A percentile compares a stretch with the other conserved stretches of the same genome.
Conservation (phyloP, 345 rosid species). For the Excoecaria agallocha region DNA sequence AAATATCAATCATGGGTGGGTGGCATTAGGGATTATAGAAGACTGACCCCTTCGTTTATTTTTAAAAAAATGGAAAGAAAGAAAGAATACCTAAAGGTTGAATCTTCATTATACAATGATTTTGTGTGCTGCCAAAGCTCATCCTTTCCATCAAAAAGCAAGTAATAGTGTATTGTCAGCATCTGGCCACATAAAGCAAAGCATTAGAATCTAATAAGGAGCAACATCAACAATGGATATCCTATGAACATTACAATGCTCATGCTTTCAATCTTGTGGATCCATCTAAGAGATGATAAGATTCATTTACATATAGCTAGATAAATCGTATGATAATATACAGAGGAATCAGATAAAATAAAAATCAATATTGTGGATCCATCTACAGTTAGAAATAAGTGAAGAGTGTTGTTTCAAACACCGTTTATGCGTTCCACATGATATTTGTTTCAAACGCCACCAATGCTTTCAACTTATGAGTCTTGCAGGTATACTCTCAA, state of each 20-base stretch:
- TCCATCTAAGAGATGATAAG: too few relatives aligned
- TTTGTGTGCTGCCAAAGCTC: slow-evolving; percentile 70
- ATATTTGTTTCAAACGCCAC: too few relatives aligned
- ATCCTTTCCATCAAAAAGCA: slow-evolving; percentile 85
- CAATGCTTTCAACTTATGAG: too few relatives aligned
- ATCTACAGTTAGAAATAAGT: neutral
- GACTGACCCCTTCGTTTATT: neutral
- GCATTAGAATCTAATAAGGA: slow-evolving; percentile 7
- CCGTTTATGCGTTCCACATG: neutral
- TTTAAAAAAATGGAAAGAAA: neutral
- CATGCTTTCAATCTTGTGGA: too few relatives aligned
- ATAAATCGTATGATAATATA: neutral
- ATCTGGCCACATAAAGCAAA: slow-evolving; percentile 47
- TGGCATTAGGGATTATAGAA: too few relatives aligned
- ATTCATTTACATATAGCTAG: neutral
- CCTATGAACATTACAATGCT: too few relatives aligned
- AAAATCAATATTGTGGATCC: neutral
- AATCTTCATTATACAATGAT: slow-evolving; percentile 63
- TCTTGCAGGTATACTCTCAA: too few relatives aligned
- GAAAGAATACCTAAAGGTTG: slow-evolving; percentile 60
- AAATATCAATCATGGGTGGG: neutral
- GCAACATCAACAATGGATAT: neutral
- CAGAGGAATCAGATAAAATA: neutral
- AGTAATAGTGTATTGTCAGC: slow-evolving; percentile 89
- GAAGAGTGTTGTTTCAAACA: neutral